These are phyloP conservation scores for Nicotiana noctiflora DNA, from an alignment of 257 asterid genomes.

Conservation along the genomic window DNA sequence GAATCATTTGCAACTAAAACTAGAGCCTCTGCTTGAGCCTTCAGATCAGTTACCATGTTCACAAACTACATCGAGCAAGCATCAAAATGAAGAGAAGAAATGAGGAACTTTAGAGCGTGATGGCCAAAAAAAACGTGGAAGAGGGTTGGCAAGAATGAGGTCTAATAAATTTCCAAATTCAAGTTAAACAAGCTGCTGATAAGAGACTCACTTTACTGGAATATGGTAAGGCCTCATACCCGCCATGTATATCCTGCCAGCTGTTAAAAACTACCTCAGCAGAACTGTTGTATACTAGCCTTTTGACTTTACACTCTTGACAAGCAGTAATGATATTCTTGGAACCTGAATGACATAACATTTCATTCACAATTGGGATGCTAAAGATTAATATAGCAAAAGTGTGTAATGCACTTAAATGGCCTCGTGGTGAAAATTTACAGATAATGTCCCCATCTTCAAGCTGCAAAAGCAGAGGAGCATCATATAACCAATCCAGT, in stretches of 20 bases:
- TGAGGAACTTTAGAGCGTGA: background rate
- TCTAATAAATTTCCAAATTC: background rate
- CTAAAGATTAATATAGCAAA: background rate
- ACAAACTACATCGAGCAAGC: conserved; percentile 41
- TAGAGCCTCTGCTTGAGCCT: conserved; percentile 87
- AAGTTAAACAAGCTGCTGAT: background rate
- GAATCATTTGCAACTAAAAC: conserved; percentile 60
- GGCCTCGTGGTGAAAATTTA: conserved; percentile 18
- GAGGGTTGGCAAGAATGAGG: background rate
- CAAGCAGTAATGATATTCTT: conserved; percentile 74
- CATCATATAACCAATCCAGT: too few relatives aligned
- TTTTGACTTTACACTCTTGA: conserved; percentile 67
- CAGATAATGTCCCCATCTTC: too few relatives aligned
- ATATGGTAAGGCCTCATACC: conserved; percentile 79
- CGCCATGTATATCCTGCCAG: conserved; percentile 40
- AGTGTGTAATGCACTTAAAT: background rate
- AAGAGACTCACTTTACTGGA: conserved; percentile 53
- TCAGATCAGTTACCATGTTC: conserved; percentile 68
- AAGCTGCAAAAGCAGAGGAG: too few relatives aligned
- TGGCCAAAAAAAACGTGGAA: background rate
- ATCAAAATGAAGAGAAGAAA: conserved; percentile 4
- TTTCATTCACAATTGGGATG: background rate
- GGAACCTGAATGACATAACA: conserved; percentile 43
- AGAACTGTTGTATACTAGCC: conserved; percentile 65
- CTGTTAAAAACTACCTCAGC: conserved; percentile 68